These are phyloP conservation scores for Capronia americana DNA, from an alignment of 2,329 filamentous ascomycete species.

Conservation along the genomic window DNA sequence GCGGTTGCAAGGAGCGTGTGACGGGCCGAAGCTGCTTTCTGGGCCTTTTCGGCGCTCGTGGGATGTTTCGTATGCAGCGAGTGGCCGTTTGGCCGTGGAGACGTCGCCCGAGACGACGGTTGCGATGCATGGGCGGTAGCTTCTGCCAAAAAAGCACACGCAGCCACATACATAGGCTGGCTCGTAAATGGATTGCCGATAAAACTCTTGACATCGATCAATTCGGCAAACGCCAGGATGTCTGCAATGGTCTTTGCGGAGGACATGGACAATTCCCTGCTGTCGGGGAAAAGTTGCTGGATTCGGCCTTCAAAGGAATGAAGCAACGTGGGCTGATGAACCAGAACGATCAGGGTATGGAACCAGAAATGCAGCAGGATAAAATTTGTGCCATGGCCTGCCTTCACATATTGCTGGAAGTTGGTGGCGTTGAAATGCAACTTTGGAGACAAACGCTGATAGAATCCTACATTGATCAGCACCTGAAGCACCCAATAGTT, in stretches of 20 bases:
- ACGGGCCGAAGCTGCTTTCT: slow-evolving; percentile 53
- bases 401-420: slow-evolving; percentile 82
- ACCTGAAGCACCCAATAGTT: background rate
- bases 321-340: slow-evolving; percentile 69
- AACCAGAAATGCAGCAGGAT: slow-evolving; percentile 75
- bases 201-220: slow-evolving; percentile 84
- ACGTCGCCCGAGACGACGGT: slow-evolving; percentile 66
- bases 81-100: slow-evolving; percentile 51
- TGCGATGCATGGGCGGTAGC: slow-evolving; percentile 73
- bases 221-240: slow-evolving; percentile 82
- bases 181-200: slow-evolving; percentile 88
- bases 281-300: slow-evolving; percentile 77
- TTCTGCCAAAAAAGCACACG: slow-evolving; percentile 86
- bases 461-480: slow-evolving; percentile 54
- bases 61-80: slow-evolving; percentile 12
- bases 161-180: slow-evolving; percentile 89
- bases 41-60: slow-evolving; percentile 16
- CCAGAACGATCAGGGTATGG: slow-evolving; percentile 39
- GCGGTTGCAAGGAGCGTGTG: slow-evolving; percentile 80
- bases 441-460: slow-evolving; percentile 75
- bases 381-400: slow-evolving; percentile 83
- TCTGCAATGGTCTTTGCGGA: slow-evolving; percentile 92
- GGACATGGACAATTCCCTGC: slow-evolving; percentile 81
- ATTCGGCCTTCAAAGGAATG: slow-evolving; percentile 75
- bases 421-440: slow-evolving; percentile 85